Evolutionary conservation across 805 yeast species (phyloP).

Genomic region (Ogataea haglerorum): DNA sequence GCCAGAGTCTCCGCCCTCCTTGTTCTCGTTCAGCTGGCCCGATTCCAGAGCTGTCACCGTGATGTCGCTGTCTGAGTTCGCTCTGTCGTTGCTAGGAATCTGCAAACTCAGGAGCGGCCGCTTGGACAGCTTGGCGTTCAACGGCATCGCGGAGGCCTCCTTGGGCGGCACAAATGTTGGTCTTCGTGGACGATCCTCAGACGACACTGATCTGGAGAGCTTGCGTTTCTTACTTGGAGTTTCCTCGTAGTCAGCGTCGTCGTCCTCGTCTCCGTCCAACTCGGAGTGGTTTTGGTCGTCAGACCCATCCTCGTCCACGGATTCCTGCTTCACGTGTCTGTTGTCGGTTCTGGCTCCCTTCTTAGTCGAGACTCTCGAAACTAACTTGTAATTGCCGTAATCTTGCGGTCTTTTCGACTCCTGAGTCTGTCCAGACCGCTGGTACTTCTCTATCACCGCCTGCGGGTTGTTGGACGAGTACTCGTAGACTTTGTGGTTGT

Average conservation of each 20-base stretch:
- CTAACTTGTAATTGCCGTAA: conserved; percentile 56
- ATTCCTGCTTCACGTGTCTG: not conserved
- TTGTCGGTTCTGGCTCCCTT: conserved; percentile 14
- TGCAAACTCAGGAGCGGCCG: conserved; percentile 63
- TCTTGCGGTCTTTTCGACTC: conserved; percentile 65
- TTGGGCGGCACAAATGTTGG: conserved; percentile 7
- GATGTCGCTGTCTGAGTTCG: conserved; percentile 38
- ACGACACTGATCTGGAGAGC: not conserved
- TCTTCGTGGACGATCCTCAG: conserved; percentile 2
- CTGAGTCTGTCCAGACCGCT: conserved; percentile 34
- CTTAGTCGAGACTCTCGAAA: conserved; percentile 25
- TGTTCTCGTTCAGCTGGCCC: conserved; percentile 6
- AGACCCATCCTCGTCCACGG: conserved; percentile 3
- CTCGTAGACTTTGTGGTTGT: conserved; percentile 80
- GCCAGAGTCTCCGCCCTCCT: not conserved
- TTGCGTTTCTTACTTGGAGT: conserved; percentile 7
- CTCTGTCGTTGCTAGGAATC: conserved; percentile 44
- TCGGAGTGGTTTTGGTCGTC: conserved; percentile 6
- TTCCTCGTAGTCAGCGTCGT: conserved; percentile 8
- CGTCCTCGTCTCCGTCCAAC: conserved; percentile 14
- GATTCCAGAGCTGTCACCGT: conserved; percentile 44
- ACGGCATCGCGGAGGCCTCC: not conserved
- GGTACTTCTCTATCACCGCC: conserved; percentile 43
- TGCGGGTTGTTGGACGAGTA: conserved; percentile 69
- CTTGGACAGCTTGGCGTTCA: conserved; percentile 13